phyloP scores from a whole-genome alignment of 2,329 filamentous ascomycete species.

The Colletotrichum spaethianum region DNA sequence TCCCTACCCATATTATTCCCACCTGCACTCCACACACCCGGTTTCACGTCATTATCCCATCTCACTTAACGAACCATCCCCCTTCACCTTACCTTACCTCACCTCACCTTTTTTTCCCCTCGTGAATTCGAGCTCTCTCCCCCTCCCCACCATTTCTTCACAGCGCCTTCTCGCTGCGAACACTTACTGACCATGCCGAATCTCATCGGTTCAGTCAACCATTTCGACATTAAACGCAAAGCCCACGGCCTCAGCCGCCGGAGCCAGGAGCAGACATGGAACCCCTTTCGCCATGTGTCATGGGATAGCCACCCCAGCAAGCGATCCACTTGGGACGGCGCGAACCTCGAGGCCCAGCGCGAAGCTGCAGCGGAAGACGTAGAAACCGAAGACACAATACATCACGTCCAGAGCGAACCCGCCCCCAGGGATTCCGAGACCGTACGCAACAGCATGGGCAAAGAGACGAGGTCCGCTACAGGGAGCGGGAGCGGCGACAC shows the following conservation, averaged over 20 bases:
- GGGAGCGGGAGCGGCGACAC: constrained; percentile 44
- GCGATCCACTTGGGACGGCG: constrained; percentile 54
- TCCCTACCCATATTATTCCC: constrained; percentile 29
- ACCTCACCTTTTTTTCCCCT: too few species aligned
- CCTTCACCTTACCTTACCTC: constrained; percentile 11
- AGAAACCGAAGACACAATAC: constrained; percentile 50
- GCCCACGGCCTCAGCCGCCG: constrained; percentile 60
- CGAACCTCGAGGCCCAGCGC: constrained; percentile 50
- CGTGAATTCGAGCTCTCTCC: not conserved
- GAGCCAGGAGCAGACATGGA: constrained; percentile 55
- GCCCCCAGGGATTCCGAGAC: constrained; percentile 46
- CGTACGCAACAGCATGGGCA: constrained; percentile 41
- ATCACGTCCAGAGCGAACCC: constrained; percentile 54
- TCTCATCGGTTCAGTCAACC: constrained; percentile 57
- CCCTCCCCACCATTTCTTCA: not conserved
- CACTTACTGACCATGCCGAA: constrained; percentile 34
- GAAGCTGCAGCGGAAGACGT: constrained; percentile 40
- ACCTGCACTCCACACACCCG: constrained; percentile 31
- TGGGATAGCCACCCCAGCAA: constrained; percentile 50
- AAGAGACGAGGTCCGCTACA: constrained; percentile 35
- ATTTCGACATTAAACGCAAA: constrained; percentile 59
- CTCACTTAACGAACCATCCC: constrained; percentile 26
- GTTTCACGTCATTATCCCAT: constrained; percentile 41
- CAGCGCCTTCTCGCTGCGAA: not conserved
- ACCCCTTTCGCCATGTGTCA: constrained; percentile 60